Evolutionary conservation across 805 yeast genomes (phyloP).

Genomic region (Jamesozyma piceae): DNA sequence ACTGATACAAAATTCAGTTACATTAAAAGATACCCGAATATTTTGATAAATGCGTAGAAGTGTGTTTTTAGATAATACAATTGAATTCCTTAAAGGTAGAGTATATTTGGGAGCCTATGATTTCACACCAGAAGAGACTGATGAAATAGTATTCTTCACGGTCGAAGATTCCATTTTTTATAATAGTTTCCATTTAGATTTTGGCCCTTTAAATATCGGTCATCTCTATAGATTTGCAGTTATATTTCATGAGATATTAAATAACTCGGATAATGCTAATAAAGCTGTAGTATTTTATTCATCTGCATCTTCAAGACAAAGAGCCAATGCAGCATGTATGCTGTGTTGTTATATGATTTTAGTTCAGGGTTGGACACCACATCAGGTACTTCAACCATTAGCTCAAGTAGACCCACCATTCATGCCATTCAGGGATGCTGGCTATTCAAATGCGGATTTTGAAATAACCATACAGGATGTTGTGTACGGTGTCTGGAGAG

Average conservation of each 20-base stretch:
- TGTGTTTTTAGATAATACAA: constrained; percentile 29
- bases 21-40: not conserved
- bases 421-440: constrained; percentile 94
- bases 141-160: constrained; percentile 72
- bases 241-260: constrained; percentile 79
- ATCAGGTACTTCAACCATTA: constrained; percentile 90
- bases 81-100: constrained; percentile 40
- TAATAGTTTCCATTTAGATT: constrained; percentile 91
- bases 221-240: constrained; percentile 93
- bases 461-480: constrained; percentile 89
- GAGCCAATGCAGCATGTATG: constrained; percentile 92
- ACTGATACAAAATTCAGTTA: too few relatives aligned
- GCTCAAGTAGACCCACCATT: constrained; percentile 88
- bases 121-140: constrained; percentile 64
- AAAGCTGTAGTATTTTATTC: constrained; percentile 90
- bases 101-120: constrained; percentile 89
- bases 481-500: constrained; percentile 95
- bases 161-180: constrained; percentile 88
- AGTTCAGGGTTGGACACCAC: constrained; percentile 97
- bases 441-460: constrained; percentile 91
- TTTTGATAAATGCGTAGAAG: constrained; percentile 23
- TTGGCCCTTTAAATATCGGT: constrained; percentile 93
- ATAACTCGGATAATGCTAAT: constrained; percentile 72
- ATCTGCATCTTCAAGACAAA: constrained; percentile 63
- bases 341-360: constrained; percentile 90